A percentile compares a stretch with the other conserved stretches of the same genome.
These are phyloP conservation scores for Eruca vesicaria DNA, from an alignment of 441 rosid species.

Conservation along the genomic window DNA sequence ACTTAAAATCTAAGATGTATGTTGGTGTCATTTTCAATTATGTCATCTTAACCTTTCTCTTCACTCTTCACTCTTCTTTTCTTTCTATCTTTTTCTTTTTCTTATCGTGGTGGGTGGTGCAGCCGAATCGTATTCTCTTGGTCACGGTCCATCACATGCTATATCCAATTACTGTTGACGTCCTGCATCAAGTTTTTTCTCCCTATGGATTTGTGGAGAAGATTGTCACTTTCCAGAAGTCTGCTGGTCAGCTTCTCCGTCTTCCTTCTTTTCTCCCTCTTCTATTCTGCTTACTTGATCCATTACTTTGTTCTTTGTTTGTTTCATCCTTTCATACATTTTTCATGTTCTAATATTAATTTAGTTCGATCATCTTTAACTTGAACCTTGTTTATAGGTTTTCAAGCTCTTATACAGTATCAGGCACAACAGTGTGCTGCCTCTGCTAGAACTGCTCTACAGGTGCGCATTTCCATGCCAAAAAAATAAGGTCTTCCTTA, in stretches of 20 bases:
- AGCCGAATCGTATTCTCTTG: conserved; percentile 98
- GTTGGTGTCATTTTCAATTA: no score
- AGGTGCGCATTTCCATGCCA: conserved; percentile 48
- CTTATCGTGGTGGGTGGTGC: conserved; percentile 43
- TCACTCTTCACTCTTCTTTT: conserved; percentile 45
- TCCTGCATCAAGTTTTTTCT: conserved; percentile 97
- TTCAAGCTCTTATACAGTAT: conserved; percentile 96
- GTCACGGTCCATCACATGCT: conserved; percentile 97
- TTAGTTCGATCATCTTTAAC: conserved; percentile 14
- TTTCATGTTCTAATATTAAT: neutral
- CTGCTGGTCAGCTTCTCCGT: conserved; percentile 90
- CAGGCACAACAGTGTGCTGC: conserved; percentile 75
- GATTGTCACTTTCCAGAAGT: conserved; percentile 99
- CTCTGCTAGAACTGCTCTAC: conserved; percentile 83
- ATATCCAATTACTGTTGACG: conserved; percentile 98
- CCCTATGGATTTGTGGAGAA: conserved; percentile 97
- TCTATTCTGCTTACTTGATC: conserved; percentile 30
- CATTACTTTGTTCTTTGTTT: neutral
- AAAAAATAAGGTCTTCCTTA: neutral
- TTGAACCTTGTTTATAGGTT: conserved; percentile 51
- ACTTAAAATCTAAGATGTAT: neutral
- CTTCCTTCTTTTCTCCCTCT: conserved; percentile 36
- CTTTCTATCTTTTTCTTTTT: conserved; percentile 43
- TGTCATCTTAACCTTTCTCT: conserved; percentile 26
- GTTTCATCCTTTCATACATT: neutral